phyloP scores from a whole-genome alignment of 345 rosid species.

The Syzygium grande region DNA sequence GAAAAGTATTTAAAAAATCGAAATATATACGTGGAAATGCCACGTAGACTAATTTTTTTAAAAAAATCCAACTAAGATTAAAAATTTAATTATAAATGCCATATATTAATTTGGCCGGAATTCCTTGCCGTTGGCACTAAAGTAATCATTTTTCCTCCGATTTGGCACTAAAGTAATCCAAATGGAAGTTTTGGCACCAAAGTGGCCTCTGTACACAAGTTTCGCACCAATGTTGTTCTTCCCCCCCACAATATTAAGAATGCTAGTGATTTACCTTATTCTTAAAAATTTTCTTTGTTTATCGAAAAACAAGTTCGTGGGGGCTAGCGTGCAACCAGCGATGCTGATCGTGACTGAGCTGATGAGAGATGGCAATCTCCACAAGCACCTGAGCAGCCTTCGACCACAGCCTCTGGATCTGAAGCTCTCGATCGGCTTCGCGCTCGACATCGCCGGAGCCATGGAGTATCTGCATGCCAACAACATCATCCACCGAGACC shows the following conservation, averaged over 20 bases:
- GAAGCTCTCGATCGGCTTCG: constrained; percentile 29
- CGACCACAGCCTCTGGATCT: constrained; percentile 34
- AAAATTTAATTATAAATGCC: no score
- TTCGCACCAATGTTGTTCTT: no score
- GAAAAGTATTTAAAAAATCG: no score
- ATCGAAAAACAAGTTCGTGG: constrained; percentile 34
- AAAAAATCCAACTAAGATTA: no score
- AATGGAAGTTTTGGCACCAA: no score
- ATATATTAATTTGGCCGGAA: no score
- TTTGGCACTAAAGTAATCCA: no score
- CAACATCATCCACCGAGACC: constrained; percentile 64
- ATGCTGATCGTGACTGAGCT: constrained; percentile 57
- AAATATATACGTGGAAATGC: no score
- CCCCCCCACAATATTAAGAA: background rate
- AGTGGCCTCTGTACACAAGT: no score
- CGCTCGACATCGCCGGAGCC: constrained; percentile 53
- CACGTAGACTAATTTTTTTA: no score
- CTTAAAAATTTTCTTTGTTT: background rate
- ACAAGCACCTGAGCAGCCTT: constrained; percentile 27
- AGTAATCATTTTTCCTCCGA: no score
- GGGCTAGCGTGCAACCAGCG: constrained; percentile 44
- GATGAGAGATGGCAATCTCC: constrained; percentile 38
- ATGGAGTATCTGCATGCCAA: constrained; percentile 66
- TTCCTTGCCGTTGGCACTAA: no score
- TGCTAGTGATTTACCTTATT: background rate